Evolutionary conservation across 148 eudicot genomes (phyloP).

Genomic region (Vaccinium corymbosum): DNA sequence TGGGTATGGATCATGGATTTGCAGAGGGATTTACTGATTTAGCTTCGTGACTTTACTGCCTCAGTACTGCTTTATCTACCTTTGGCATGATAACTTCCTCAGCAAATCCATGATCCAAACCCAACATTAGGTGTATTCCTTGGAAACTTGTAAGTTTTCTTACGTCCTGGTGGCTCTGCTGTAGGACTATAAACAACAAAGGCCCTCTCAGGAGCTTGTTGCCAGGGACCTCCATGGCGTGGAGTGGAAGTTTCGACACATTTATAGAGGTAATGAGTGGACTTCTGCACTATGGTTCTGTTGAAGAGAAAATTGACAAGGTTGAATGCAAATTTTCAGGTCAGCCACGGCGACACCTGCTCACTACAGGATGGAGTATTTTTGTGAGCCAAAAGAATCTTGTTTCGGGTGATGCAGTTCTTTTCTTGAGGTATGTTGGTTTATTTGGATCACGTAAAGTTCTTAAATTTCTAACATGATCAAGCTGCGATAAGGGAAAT

Average conservation of each 20-base stretch:
- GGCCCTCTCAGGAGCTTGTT: constrained; percentile 88
- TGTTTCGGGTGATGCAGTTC: constrained; percentile 85
- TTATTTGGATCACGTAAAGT: not conserved
- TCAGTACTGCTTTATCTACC: not conserved
- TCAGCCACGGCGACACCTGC: constrained; percentile 91
- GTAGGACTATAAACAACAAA: constrained; percentile 80
- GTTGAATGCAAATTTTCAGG: constrained; percentile 39
- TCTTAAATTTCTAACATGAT: constrained; percentile 5
- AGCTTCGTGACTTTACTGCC: not conserved
- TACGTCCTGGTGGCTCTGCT: not conserved
- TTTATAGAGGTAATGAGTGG: constrained; percentile 63
- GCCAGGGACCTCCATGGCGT: constrained; percentile 90
- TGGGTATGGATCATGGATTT: not conserved
- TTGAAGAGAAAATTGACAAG: not conserved
- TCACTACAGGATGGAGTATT: constrained; percentile 90
- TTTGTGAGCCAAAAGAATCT: constrained; percentile 89
- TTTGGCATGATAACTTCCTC: not conserved
- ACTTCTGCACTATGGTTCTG: constrained; percentile 4
- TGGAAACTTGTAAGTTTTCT: not conserved
- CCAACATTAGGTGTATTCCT: not conserved
- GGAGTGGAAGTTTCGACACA: constrained; percentile 92
- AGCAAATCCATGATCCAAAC: constrained; percentile 1
- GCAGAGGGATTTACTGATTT: not conserved
- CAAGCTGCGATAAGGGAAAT: not conserved
- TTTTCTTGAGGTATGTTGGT: constrained; percentile 67